Percentiles rank a stretch among this genome's conserved stretches.
Conservation (phyloP, 331 rosid genomes). For the Pyrus hybrid region DNA sequence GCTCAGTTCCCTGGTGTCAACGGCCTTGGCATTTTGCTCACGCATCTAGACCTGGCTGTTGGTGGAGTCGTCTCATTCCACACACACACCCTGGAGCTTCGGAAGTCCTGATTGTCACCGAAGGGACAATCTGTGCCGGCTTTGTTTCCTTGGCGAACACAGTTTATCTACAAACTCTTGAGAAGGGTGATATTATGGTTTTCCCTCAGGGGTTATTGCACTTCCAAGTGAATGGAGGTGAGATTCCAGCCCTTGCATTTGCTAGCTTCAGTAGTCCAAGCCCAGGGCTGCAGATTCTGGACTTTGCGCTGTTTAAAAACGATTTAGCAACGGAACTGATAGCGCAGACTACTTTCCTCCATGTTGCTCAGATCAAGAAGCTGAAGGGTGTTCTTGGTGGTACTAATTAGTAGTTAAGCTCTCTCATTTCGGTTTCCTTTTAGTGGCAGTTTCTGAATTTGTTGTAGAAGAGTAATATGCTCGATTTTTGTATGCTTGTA, state of each 20-base stretch:
- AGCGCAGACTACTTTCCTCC: constrained; percentile 40
- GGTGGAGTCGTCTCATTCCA: constrained; percentile 67
- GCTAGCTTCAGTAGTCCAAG: constrained; percentile 52
- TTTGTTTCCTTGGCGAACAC: constrained; percentile 45
- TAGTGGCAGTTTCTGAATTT: not conserved
- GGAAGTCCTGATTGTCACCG: constrained; percentile 24
- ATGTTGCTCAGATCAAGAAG: constrained; percentile 40
- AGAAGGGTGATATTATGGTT: constrained; percentile 57
- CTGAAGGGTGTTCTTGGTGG: constrained; percentile 75
- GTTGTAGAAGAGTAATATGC: not conserved
- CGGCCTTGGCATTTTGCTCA: constrained; percentile 51
- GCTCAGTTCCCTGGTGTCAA: constrained; percentile 49
- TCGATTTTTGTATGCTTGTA: not conserved
- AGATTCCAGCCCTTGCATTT: constrained; percentile 9
- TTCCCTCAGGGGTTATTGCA: constrained; percentile 75
- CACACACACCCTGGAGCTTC: constrained; percentile 57
- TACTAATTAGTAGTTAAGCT: constrained; percentile 11
- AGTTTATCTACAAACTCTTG: constrained; percentile 35
- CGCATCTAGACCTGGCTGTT: constrained; percentile 37
- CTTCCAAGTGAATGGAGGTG: constrained; percentile 50
- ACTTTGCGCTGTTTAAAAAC: constrained; percentile 52
- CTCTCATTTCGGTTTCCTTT: not conserved
- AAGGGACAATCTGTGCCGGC: constrained; percentile 46
- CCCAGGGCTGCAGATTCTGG: constrained; percentile 59
- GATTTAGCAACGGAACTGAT: constrained; percentile 45